These are phyloP conservation scores for Citrus inodora DNA, from an alignment of 345 rosid genomes.

Conservation along the genomic window DNA sequence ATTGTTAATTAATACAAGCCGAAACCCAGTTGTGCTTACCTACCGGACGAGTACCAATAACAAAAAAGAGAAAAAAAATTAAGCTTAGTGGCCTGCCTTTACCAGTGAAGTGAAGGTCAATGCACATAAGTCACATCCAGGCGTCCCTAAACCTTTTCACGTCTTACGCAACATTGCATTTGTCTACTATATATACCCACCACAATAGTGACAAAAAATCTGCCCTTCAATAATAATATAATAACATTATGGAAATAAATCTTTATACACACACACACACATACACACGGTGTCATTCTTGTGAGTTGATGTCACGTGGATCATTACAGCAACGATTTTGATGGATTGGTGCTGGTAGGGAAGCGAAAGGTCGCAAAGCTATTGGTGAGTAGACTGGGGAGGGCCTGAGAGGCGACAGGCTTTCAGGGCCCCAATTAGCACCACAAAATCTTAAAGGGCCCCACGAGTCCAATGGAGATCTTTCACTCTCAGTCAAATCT, in stretches of 20 bases:
- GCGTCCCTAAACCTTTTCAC: background rate
- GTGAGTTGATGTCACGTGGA: too few species aligned
- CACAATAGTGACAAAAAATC: too few species aligned
- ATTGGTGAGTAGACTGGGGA: too few species aligned
- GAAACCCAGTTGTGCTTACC: background rate
- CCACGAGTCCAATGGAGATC: background rate
- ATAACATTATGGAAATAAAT: too few species aligned
- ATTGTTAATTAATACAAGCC: background rate
- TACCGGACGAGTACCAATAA: slow-evolving; percentile 1
- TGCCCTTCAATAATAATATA: too few species aligned
- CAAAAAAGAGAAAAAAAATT: too few species aligned
- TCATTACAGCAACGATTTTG: too few species aligned
- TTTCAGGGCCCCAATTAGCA: background rate
- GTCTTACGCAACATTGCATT: background rate
- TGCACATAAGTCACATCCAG: slow-evolving; percentile 13
- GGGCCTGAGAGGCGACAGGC: background rate
- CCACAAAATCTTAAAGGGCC: background rate
- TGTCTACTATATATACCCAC: too few species aligned
- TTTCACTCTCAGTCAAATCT: background rate
- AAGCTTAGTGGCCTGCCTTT: background rate
- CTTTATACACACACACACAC: too few species aligned
- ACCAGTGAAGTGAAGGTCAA: background rate
- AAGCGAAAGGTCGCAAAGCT: too few species aligned
- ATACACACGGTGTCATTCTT: too few species aligned
- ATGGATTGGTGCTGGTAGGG: too few species aligned